These are phyloP conservation scores for Syzygium malaccense DNA, from an alignment of 441 rosid genomes.

Conservation along the genomic window DNA sequence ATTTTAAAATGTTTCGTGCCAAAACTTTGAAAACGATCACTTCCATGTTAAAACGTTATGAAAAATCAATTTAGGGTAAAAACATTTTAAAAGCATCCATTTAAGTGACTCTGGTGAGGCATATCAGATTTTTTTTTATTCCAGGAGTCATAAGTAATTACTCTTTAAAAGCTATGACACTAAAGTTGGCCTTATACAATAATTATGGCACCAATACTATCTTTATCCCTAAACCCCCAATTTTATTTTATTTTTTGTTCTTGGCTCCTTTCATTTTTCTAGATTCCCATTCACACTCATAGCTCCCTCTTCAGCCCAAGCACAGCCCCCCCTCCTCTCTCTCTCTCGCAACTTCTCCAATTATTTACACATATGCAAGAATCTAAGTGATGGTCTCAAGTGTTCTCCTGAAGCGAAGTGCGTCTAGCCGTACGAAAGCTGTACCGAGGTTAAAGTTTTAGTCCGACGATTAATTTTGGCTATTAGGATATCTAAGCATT, in stretches of 20 bases:
- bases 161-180: background rate
- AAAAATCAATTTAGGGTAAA: background rate
- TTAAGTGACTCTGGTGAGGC: background rate
- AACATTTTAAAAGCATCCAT: background rate
- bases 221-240: background rate
- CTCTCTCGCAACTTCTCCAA: background rate
- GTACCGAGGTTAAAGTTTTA: background rate
- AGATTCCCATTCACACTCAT: conserved; percentile 1
- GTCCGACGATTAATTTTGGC: background rate
- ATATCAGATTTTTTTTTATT: background rate
- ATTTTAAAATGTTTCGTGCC: background rate
- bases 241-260: background rate
- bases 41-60: background rate
- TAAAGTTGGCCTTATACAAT: background rate
- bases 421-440: background rate
- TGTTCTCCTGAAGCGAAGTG: background rate
- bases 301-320: background rate
- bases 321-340: background rate
- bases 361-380: background rate
- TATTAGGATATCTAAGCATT: background rate
- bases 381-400: background rate
- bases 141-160: background rate
- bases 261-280: background rate
- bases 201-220: background rate
- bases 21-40: background rate